Conservation (phyloP, 805 yeast genomes). For the Kodamaea jinghongensis region DNA sequence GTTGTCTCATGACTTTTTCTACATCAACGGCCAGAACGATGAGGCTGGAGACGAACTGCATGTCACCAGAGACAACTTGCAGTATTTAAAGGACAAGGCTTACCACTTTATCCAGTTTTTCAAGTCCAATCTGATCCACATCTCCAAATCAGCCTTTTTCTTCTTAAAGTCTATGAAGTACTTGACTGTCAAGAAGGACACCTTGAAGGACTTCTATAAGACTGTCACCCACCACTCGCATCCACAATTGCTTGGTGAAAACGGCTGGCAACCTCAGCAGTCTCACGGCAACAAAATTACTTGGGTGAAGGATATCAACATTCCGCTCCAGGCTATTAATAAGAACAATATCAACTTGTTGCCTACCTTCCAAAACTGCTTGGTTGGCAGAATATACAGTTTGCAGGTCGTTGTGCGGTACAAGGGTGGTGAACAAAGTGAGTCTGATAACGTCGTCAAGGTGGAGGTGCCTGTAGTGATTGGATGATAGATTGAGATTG, state of each 20-base stretch:
- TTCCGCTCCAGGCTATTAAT: conserved; percentile 42
- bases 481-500: conserved; percentile 18
- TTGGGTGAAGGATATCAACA: conserved; percentile 31
- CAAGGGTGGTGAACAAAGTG: conserved; percentile 35
- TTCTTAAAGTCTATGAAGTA: conserved; percentile 38
- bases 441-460: conserved; percentile 30
- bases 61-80: conserved; percentile 34
- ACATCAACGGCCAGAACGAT: conserved; percentile 23
- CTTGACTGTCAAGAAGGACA: conserved; percentile 39
- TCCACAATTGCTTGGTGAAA: conserved; percentile 23
- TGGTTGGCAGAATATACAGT: conserved; percentile 57
- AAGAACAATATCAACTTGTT: conserved; percentile 49
- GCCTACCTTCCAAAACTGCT: conserved; percentile 64
- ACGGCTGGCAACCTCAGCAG: conserved; percentile 30
- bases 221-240: conserved; percentile 23
- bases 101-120: conserved; percentile 33
- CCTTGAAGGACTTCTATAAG: conserved; percentile 35
- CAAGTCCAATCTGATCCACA: conserved; percentile 29
- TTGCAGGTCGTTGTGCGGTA: conserved; percentile 39
- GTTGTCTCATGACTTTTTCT: conserved; percentile 42
- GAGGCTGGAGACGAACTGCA: conserved; percentile 26
- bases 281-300: conserved; percentile 20
- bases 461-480: conserved; percentile 38
- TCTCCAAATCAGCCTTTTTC: conserved; percentile 33
- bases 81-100: conserved; percentile 32